Evolutionary conservation across 352 stramenopile species (phyloP).

Genomic region (Phytopythium mirpurense): DNA sequence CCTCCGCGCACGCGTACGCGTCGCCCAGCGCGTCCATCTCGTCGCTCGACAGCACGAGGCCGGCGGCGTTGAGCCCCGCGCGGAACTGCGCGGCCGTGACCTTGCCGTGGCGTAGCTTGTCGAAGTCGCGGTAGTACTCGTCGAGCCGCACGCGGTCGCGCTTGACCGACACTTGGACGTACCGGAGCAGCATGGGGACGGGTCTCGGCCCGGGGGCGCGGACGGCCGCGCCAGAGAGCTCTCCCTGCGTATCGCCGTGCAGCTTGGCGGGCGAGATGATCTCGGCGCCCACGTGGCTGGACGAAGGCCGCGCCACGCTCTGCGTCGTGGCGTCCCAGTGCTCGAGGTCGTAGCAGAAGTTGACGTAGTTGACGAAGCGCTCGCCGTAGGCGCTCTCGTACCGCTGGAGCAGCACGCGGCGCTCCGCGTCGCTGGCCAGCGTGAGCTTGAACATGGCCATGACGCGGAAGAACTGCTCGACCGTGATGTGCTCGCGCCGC

Average conservation of each 20-base stretch:
- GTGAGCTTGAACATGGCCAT: constrained; percentile 77
- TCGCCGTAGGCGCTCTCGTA: constrained; percentile 72
- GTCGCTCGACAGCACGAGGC: constrained; percentile 44
- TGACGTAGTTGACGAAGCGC: constrained; percentile 80
- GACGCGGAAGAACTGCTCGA: constrained; percentile 80
- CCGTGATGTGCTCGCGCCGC: constrained; percentile 66
- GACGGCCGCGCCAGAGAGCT: constrained; percentile 14
- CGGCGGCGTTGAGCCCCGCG: constrained; percentile 48
- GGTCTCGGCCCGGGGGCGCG: constrained; percentile 17
- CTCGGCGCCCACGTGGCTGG: constrained; percentile 41
- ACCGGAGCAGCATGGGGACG: constrained; percentile 66
- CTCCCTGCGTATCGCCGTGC: constrained; percentile 31
- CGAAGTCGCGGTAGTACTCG: constrained; percentile 82
- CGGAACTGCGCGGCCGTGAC: constrained; percentile 65
- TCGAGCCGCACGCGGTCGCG: constrained; percentile 76
- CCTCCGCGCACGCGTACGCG: constrained; percentile 49
- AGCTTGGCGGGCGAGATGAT: constrained; percentile 52
- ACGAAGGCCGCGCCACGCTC: constrained; percentile 27
- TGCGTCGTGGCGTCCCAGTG: constrained; percentile 40
- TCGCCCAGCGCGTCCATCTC: constrained; percentile 52
- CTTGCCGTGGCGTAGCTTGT: constrained; percentile 76
- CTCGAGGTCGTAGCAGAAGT: constrained; percentile 78
- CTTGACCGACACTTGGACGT: constrained; percentile 79
- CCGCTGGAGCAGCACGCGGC: constrained; percentile 50
- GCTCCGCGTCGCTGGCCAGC: constrained; percentile 40